Evolutionary conservation across 2,329 filamentous ascomycete genomes (phyloP).

Genomic region (Harringtonia aguacate): DNA sequence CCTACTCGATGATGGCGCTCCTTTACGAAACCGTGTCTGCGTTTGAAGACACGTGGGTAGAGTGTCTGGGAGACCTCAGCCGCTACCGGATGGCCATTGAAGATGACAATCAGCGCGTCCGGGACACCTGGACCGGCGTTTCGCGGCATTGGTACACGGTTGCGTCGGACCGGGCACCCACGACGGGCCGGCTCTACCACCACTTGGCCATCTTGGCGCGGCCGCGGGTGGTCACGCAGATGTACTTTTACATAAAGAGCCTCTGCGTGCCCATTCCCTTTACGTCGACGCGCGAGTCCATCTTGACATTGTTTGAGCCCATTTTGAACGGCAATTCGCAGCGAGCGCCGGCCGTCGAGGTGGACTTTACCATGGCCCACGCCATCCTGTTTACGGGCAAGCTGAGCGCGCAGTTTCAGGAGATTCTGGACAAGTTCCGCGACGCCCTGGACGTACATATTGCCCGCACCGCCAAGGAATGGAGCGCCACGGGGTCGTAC

Average conservation of each 20-base stretch:
- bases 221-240: slow-evolving; percentile 57
- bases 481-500: slow-evolving; percentile 42
- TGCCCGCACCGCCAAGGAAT: slow-evolving; percentile 33
- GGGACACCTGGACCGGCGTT: slow-evolving; percentile 73
- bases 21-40: slow-evolving; percentile 74
- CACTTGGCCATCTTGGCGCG: slow-evolving; percentile 73
- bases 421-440: slow-evolving; percentile 38
- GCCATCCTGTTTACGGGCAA: slow-evolving; percentile 51
- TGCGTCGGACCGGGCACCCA: slow-evolving; percentile 66
- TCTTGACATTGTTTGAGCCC: slow-evolving; percentile 58
- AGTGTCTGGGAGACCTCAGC: slow-evolving; percentile 78
- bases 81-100: slow-evolving; percentile 89
- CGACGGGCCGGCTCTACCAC: slow-evolving; percentile 72
- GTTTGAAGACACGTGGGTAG: slow-evolving; percentile 86
- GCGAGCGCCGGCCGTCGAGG: slow-evolving; percentile 36
- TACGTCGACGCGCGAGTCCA: slow-evolving; percentile 54
- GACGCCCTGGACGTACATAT: slow-evolving; percentile 47
- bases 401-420: slow-evolving; percentile 32
- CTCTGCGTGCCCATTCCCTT: slow-evolving; percentile 61
- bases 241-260: slow-evolving; percentile 63
- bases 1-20: slow-evolving; percentile 83
- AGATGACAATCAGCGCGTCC: slow-evolving; percentile 62
- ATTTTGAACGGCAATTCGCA: slow-evolving; percentile 23
- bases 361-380: slow-evolving; percentile 52
- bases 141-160: slow-evolving; percentile 77